Evolutionary conservation across 2,329 filamentous ascomycete species (phyloP), one percentile per base, ranked within the genome.

Genomic region (Fusarium brachygibbosum): DNA sequence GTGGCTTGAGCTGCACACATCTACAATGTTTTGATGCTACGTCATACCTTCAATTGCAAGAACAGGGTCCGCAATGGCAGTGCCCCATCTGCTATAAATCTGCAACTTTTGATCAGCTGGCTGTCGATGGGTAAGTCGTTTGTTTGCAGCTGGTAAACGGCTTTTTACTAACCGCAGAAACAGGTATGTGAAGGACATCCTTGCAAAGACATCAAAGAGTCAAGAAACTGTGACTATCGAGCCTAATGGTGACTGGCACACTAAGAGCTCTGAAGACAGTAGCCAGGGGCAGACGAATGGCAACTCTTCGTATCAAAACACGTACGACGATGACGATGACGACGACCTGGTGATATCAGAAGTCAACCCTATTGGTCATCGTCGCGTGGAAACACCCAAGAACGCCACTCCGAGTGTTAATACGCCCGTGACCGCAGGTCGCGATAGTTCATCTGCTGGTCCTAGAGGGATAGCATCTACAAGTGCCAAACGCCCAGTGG

Each of bases 11-110:
- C 34, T 99, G 96, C 81, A 91, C 88, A 5, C 96, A 99, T 78
- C 92, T 96, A 28, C 93, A 97, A 76, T 99, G 96, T 77, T 99
- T 98, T 73, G 96, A 99, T 78, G 95, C 92, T 5, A 91, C 89
- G 5, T 97, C 93, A 3, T 99, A 98, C 77, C 85, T 99, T 21
- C 93, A 97, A 74, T 82, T 99, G 29, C 95, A 98, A 77, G 94
- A 98, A 77, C 96, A 99, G 82, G 95, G 93, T 0, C 96, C 96
- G 0, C 97, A 96, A 19, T 99, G 96, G 96, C 85, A 90, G n/a
- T 99, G 96, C 75, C 96, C 96, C 1, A 91, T 98, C 23, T 99
- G 96, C 82, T 95, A 91, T 79, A 97, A 94, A 75, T 81, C 88
- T 1, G 90, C 94, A 3, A 88, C 90, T 0, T 99, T 93, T 78